Percentiles rank a stretch among this genome's conserved stretches.
phyloP scores from a whole-genome alignment of 2,329 filamentous ascomycete species.

The Leptosphaerulina australis region DNA sequence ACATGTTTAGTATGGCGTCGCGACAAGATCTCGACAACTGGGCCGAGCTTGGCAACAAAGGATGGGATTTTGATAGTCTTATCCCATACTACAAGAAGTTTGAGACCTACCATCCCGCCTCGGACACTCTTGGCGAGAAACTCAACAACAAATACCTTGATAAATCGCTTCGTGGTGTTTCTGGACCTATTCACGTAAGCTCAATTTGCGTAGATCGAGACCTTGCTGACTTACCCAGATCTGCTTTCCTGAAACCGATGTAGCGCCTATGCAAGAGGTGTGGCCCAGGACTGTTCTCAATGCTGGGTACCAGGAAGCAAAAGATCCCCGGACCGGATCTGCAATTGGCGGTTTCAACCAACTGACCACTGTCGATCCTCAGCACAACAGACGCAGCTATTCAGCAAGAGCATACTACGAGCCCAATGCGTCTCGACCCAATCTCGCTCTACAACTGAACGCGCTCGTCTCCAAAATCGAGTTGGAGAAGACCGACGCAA shows the following conservation, averaged over 20 bases:
- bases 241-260: conserved; percentile 31
- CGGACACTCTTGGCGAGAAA: conserved; percentile 24
- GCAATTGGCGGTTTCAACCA: conserved; percentile 43
- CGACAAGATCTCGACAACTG: conserved; percentile 47
- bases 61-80: conserved; percentile 47
- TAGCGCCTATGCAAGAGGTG: conserved; percentile 30
- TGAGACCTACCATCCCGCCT: conserved; percentile 41
- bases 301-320: conserved; percentile 30
- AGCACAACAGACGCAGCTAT: conserved; percentile 40
- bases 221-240: conserved; percentile 19
- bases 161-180: conserved; percentile 29
- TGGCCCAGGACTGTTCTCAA: conserved; percentile 38
- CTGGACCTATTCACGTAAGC: conserved; percentile 34
- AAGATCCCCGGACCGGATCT: conserved; percentile 36
- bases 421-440: conserved; percentile 48
- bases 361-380: conserved; percentile 35
- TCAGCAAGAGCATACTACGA: conserved; percentile 47
- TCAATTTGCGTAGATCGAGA: not conserved
- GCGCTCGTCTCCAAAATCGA: conserved; percentile 56
- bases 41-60: conserved; percentile 48
- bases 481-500: conserved; percentile 49
- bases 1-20: conserved; percentile 40
- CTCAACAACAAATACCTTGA: conserved; percentile 37
- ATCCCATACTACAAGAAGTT: conserved; percentile 47
- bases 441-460: conserved; percentile 57